phyloP scores from a whole-genome alignment of 2,329 filamentous ascomycete genomes.

The Dactylella cylindrospora region DNA sequence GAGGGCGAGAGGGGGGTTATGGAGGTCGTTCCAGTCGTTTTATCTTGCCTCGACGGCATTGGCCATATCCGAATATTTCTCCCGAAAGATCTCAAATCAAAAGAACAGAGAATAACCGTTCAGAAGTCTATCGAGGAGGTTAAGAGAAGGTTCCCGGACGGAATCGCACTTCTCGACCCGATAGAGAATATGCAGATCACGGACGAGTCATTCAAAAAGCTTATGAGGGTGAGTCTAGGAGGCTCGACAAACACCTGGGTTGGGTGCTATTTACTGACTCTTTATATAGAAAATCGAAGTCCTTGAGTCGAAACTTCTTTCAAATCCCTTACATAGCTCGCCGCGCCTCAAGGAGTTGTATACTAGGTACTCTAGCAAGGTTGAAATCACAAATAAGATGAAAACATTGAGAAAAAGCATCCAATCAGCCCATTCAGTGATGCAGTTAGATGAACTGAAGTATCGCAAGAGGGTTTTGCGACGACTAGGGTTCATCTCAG shows the following conservation, averaged over 20 bases:
- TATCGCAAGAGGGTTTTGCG: conserved; percentile 92
- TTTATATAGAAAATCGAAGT: conserved; percentile 82
- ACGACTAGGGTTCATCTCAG: conserved; percentile 92
- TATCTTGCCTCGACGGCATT: conserved; percentile 82
- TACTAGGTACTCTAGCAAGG: conserved; percentile 81
- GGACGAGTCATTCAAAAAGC: conserved; percentile 89
- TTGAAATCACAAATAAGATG: conserved; percentile 73
- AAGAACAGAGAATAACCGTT: conserved; percentile 68
- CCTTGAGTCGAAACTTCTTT: conserved; percentile 81
- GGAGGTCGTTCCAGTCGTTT: conserved; percentile 80
- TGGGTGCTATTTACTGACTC: not conserved
- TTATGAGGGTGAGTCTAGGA: conserved; percentile 62
- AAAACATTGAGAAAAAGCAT: conserved; percentile 89
- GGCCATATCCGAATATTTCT: conserved; percentile 81
- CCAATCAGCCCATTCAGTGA: conserved; percentile 76
- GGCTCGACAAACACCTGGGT: not conserved
- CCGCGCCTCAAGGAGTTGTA: conserved; percentile 81
- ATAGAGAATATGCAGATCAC: conserved; percentile 95
- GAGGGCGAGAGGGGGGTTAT: conserved; percentile 68
- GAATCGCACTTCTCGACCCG: conserved; percentile 82
- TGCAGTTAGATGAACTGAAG: conserved; percentile 94
- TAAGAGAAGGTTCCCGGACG: conserved; percentile 85
- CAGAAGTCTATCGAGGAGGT: conserved; percentile 74
- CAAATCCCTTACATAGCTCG: conserved; percentile 89
- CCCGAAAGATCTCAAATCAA: conserved; percentile 70